A percentile compares a stretch with the other conserved stretches of the same genome.
Evolutionary conservation across 2,329 filamentous ascomycete genomes (phyloP).

Genomic region (Fusarium longipes): DNA sequence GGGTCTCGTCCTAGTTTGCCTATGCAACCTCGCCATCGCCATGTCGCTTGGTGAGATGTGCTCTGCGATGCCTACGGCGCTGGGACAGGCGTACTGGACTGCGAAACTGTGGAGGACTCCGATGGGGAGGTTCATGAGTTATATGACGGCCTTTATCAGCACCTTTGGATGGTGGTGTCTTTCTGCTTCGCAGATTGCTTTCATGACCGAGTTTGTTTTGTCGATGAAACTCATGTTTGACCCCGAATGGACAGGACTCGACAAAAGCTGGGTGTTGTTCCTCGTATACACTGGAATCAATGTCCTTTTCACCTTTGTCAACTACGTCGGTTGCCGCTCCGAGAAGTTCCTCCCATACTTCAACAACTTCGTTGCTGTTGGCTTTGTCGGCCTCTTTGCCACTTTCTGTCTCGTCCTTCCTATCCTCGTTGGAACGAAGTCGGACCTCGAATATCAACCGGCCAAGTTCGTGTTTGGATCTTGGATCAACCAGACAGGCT

Average conservation of each 20-base stretch:
- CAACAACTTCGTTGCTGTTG: constrained; percentile 66
- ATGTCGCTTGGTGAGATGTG: constrained; percentile 66
- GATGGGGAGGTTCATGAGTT: constrained; percentile 62
- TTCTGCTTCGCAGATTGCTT: constrained; percentile 65
- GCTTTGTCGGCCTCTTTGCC: constrained; percentile 63
- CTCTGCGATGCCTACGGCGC: constrained; percentile 68
- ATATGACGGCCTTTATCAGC: constrained; percentile 70
- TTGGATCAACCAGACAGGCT: constrained; percentile 59
- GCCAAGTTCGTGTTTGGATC: constrained; percentile 63
- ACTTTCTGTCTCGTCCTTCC: constrained; percentile 62
- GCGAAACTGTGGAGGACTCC: constrained; percentile 51
- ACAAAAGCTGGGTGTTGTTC: constrained; percentile 63
- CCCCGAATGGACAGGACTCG: constrained; percentile 56
- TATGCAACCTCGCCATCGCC: constrained; percentile 64
- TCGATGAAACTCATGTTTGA: constrained; percentile 66
- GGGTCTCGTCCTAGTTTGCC: constrained; percentile 63
- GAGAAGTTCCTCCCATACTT: constrained; percentile 57
- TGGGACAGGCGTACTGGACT: constrained; percentile 69
- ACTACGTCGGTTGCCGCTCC: constrained; percentile 62
- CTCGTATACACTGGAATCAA: constrained; percentile 66
- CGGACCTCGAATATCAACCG: constrained; percentile 58
- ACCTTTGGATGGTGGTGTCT: constrained; percentile 70
- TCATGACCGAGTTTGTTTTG: constrained; percentile 66
- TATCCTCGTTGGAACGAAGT: constrained; percentile 60
- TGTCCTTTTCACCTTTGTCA: constrained; percentile 60